Conservation (phyloP, 306 rosid genomes). For the Quercus dentata region DNA sequence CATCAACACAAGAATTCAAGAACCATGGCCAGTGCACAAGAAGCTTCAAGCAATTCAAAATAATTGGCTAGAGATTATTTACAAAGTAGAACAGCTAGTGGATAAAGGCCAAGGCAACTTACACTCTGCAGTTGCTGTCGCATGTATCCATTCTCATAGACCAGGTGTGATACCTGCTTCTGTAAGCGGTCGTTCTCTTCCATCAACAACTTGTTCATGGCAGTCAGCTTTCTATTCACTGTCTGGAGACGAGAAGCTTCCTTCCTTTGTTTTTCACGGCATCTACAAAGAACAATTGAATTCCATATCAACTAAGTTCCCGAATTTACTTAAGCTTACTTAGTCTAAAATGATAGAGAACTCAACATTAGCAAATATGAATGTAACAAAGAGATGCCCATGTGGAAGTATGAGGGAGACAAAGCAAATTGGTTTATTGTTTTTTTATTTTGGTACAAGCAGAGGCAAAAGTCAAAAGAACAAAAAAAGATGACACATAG, state of each 20-base stretch:
- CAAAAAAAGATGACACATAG: neutral
- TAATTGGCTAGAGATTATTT: neutral
- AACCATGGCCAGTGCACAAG: neutral
- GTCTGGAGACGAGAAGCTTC: constrained; percentile 91
- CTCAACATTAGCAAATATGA: neutral
- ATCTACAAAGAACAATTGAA: constrained; percentile 34
- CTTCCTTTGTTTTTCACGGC: constrained; percentile 98
- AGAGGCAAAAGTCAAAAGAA: neutral
- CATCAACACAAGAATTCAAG: neutral
- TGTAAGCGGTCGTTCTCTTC: constrained; percentile 98
- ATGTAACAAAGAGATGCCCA: neutral
- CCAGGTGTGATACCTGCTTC: constrained; percentile 96
- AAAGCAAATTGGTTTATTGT: neutral
- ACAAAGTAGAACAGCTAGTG: neutral
- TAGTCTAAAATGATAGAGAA: neutral
- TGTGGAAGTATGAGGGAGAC: neutral
- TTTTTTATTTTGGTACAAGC: neutral
- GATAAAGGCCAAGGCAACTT: neutral
- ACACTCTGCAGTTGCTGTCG: constrained; percentile 76
- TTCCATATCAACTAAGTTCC: neutral
- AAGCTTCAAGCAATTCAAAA: neutral
- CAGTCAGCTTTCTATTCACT: constrained; percentile 78
- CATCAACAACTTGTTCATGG: constrained; percentile 92
- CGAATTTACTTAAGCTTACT: neutral
- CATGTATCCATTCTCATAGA: constrained; percentile 91